phyloP scores from a whole-genome alignment of 805 yeast species.

The Metschnikowia orientalis region DNA sequence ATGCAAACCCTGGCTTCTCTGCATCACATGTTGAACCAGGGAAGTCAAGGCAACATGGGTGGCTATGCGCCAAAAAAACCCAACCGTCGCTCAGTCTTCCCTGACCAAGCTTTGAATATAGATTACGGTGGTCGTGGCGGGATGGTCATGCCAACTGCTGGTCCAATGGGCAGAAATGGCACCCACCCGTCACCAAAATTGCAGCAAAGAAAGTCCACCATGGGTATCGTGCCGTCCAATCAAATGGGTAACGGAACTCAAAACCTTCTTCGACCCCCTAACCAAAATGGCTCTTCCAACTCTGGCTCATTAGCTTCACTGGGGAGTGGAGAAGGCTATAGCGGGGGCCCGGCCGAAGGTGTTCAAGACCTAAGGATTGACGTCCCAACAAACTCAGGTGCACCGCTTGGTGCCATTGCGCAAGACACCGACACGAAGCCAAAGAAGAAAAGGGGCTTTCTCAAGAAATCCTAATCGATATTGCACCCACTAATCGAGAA shows the following conservation, averaged over 20 bases:
- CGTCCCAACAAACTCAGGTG: conserved; percentile 18
- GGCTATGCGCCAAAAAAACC: conserved; percentile 24
- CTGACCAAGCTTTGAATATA: conserved; percentile 29
- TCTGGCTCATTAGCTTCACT: conserved; percentile 22
- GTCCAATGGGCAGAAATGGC: conserved; percentile 14
- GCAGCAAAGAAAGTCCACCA: conserved; percentile 15
- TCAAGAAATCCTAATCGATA: conserved; percentile 13
- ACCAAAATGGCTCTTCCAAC: conserved; percentile 9
- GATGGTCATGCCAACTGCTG: conserved; percentile 36
- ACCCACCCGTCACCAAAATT: conserved; percentile 15
- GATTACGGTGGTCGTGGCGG: conserved; percentile 47
- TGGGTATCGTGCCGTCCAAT: conserved; percentile 1
- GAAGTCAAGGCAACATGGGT: conserved; percentile 3
- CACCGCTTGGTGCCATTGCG: conserved; percentile 30
- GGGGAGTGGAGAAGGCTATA: conserved; percentile 23
- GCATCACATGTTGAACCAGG: conserved; percentile 9
- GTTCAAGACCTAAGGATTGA: conserved; percentile 17
- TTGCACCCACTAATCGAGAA: too few species aligned
- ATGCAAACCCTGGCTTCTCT: conserved; percentile 7
- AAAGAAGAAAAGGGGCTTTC: conserved; percentile 29
- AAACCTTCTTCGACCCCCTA: conserved; percentile 10
- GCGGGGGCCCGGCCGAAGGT: conserved; percentile 18
- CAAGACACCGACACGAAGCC: conserved; percentile 17
- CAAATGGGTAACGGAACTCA: neutral
- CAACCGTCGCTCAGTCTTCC: conserved; percentile 35